Evolutionary conservation across 1,284 basidiomycete species (phyloP), one percentile per base, ranked within the genome.

Genomic region (Puccinia brachypodii): DNA sequence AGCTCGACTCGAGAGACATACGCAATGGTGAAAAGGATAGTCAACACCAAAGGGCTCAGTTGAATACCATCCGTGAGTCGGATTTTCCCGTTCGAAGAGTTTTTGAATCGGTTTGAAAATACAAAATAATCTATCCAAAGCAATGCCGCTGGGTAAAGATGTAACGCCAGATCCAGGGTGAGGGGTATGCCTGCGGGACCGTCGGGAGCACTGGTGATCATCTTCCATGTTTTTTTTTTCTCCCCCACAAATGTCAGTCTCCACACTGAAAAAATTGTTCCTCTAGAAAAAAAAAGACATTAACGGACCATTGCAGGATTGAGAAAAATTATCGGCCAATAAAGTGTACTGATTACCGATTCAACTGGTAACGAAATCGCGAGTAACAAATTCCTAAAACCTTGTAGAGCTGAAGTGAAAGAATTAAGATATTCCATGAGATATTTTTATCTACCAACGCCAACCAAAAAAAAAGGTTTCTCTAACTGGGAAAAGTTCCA

Each of bases 71-170:
- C 31, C 3, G 42, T 16, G 28, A 71, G 68, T 40, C 6, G 16
- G 44, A 71, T 71, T 31, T 50, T 44, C 13, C 42, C 31, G 19
- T 31, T 71, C 13, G 68, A 71, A 28, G 42, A 28, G 38, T n/a
- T 50, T 4, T 40, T 6, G 8, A 47, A 47, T 7, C 68, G 68
- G 31, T 71, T 42, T 6, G 68, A 71, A 50, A 71, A 50, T 14
- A n/a, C n/a, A 8, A 71, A 50, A 71, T 28, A 47, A n/a, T 71
- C 68, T 28, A 47, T 71, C 68, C 68, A 71, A 11, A 47, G 68
- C 31, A 71, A 47, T 31, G 47, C 13, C 11, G 44, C 31, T 14
- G 68, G 68, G 42, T 71, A 71, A 22, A 71, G 68, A 71, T 71
- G 68, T 3, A 71, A 11, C 4, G 68, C 40, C 8, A 71, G 7